Evolutionary conservation across 306 rosid species (phyloP), one percentile per base, ranked within the genome.

Genomic region (Rosa persica): DNA sequence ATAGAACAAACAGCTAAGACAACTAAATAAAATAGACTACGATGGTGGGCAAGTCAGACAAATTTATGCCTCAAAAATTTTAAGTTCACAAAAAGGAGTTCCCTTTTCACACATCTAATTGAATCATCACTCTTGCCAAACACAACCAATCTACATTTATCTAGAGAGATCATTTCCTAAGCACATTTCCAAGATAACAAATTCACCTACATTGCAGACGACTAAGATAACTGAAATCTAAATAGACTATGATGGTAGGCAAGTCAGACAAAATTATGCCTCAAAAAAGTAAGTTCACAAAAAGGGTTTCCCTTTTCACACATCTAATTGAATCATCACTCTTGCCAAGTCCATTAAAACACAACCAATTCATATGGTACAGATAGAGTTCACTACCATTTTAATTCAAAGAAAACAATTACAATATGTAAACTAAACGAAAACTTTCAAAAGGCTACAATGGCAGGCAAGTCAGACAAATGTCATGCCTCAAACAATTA

Each of bases 311-410:
- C 62, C 83, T 83, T 79, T 87, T 88, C 90, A 88, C 81, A 68
- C 93, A 88, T 87, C 89, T 91, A 88, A 88, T 89, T 89, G 95
- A 87, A 38, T 88, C 92, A 86, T 89, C 91, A 91, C 75, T 38
- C 97, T 77, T 79, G 86, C 85, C 70, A 64, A 60, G 67, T 60
- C 39, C 42, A 27, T 57, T 23, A 6, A 34, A 34, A 15, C 9
- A 30, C 4, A 30, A 30, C 20, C 8, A 62, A 4, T 23, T 11
- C 27, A 22, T 11, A 25, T 1, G 12, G n/a, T 51, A 5, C 22
- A 51, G 57, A 30, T 30, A 51, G n/a, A 51, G n/a, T 51, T 52
- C n/a, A 8, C 25, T 7, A 20, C 12, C 38, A 60, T 25, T 23
- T 60, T 5, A 15, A 30, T 12, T 64, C 43, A 27, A 62, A 12